Conservation (phyloP, 1,139 yeast genomes). For the Scheffersomyces illinoinensis region DNA sequence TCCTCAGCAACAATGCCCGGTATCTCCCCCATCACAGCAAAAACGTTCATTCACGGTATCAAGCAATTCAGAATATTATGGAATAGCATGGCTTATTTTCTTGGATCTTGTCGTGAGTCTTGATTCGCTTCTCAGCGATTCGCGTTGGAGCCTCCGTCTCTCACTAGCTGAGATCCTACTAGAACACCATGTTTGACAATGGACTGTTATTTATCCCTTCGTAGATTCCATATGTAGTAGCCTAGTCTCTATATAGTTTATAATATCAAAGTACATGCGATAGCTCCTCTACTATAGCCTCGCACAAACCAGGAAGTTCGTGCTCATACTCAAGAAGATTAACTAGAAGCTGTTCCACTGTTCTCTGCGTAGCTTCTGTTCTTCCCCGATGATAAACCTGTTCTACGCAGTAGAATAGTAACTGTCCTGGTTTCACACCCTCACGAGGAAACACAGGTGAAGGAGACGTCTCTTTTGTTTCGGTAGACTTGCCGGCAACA, state of each 20-base stretch:
- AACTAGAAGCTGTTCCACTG: constrained; percentile 42
- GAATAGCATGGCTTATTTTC: not conserved
- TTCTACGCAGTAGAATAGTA: constrained; percentile 37
- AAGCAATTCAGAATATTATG: not conserved
- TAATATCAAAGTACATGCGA: not conserved
- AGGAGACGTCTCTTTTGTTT: not conserved
- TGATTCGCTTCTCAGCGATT: not conserved
- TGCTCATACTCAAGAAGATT: constrained; percentile 46
- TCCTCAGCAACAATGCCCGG: not conserved
- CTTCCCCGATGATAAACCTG: constrained; percentile 53
- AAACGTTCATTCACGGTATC: not conserved
- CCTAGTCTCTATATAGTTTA: not conserved
- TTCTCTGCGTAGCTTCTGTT: constrained; percentile 41
- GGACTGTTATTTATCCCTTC: not conserved
- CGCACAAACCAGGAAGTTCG: constrained; percentile 61
- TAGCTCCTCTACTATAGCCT: constrained; percentile 65
- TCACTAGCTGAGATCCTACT: not conserved
- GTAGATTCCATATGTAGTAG: not conserved
- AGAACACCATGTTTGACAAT: not conserved
- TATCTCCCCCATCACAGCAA: not conserved
- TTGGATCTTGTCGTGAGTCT: not conserved
- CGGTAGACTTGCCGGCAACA: not conserved
- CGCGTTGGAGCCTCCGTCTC: not conserved
- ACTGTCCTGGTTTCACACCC: constrained; percentile 19
- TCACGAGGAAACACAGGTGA: not conserved